Evolutionary conservation across 495 filamentous ascomycete genomes (phyloP), one percentile per base, ranked within the genome.

Genomic region (Aspergillus nanangensis): DNA sequence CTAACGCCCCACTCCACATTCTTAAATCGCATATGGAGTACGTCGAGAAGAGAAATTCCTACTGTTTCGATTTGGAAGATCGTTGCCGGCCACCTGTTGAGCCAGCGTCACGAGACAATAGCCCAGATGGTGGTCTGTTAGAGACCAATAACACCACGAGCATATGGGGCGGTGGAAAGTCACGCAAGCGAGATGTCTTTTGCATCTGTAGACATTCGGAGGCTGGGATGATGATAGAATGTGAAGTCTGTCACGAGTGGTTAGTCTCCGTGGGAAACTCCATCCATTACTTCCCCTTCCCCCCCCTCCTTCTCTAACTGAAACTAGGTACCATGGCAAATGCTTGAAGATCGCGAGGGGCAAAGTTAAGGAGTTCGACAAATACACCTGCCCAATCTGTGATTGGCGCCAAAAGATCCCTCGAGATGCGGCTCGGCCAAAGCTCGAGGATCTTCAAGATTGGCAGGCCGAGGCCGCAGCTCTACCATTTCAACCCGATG

Each of bases 161-260:
- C 18, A 70, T 55, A 71, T 72, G 56, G 76, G 70, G 68, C 47
- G 66, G 67, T 43, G 65, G 61, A 23, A 74, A 74, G 42, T 77
- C 75, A 39, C 62, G 63, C 25, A 71, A 73, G 43, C 74, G 87
- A 32, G 91, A 96, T 63, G 91, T 96, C 3, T 99, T 97, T 65
- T 99, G 93, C 66, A 95, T 99, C 55, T 99, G 93, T 66, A 83
- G 93, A 44, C 84, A 83, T 47, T 82, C 85, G 14, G 93, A 99
- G 63, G 88, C 92, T 27, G 93, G 93, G 18, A 92, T 96, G 86
- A 99, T 99, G 93, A 96, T 99, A 52, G 93, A 99, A 61, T 99
- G 93, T 66, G 92, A 96, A 63, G 71, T 95, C 25, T 99, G 93
- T 64, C 90, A 95, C 53, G 93, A 99, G 69, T 99, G 93, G 93